These are phyloP conservation scores for Ramularia collo-cygni DNA, from an alignment of 2,329 filamentous ascomycete species.

Conservation along the genomic window DNA sequence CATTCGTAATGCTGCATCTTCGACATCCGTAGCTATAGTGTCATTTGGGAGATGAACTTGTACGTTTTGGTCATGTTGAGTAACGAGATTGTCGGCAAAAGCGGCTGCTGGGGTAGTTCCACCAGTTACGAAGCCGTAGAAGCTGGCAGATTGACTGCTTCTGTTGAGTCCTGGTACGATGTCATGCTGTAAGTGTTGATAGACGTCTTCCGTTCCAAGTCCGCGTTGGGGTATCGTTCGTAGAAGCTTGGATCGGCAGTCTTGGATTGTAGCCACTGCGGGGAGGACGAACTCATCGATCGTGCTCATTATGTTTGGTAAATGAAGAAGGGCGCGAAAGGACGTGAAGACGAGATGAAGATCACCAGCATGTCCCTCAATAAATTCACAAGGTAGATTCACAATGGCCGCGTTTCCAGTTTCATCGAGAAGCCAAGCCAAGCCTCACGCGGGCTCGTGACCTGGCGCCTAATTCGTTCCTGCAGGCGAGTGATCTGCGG, in stretches of 20 bases:
- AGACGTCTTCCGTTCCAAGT: constrained; percentile 37
- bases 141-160: constrained; percentile 54
- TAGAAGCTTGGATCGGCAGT: constrained; percentile 32
- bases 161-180: constrained; percentile 56
- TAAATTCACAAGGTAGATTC: no score
- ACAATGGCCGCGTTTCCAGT: no score
- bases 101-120: constrained; percentile 71
- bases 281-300: constrained; percentile 30
- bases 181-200: constrained; percentile 40
- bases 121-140: constrained; percentile 87
- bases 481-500: no score
- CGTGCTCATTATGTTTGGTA: not conserved
- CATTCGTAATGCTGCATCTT: constrained; percentile 64
- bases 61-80: constrained; percentile 74
- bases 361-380: no score
- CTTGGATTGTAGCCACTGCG: constrained; percentile 21
- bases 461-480: no score
- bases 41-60: constrained; percentile 73
- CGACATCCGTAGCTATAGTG: constrained; percentile 67
- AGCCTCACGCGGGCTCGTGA: no score
- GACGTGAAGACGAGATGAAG: no score
- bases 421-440: no score
- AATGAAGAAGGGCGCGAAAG: not conserved
- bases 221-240: constrained; percentile 34
- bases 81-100: constrained; percentile 78